Base-by-base conservation (phyloP, 2,329 filamentous ascomycete species). In the Cordyceps javanica region DNA sequence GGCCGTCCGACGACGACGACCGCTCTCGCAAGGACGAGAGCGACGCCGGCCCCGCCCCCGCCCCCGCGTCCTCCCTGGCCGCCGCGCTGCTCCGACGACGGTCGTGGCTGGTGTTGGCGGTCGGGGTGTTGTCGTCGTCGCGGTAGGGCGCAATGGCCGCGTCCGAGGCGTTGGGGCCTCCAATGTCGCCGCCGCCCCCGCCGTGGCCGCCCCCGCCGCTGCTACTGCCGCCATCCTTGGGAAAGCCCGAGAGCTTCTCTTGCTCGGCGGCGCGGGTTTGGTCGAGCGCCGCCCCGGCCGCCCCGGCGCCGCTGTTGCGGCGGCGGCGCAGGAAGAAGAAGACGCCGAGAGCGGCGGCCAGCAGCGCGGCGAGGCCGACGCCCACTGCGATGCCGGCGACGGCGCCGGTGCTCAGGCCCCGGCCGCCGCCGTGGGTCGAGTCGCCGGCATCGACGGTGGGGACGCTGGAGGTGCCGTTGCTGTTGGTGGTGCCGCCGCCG, bases 311-410 rank as follows among this genome's bases (percentile, higher is more conserved):
- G 51, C 61, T 63, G 55, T 57, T 65, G 38, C 67, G 68, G 46
- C 69, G 70, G 5, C 72, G 73, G 5, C 76, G 75, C 16, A 73
- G 73, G 28, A 77, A 63, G 52, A 79, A 65, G 62, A 77, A 75
- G 23, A 69, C 62, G 8, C 78, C 61, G 3, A 64, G 68, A 5
- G 65, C 72, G 62, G 77, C 60, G 45, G 80, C 56, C 14, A 73
- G 64, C 7, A 81, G 64, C 13, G 70, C 71, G 6, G 68, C 69
- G 4, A 75, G 60, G 10, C 67, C 69, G 44, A 68, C 68, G 7
- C 71, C 78, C 2, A 80, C 70, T 28, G 72, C 77, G 36, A 81
- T 79, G 44, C 79, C 78, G 19, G 72, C 74, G 36, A 75, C 76
- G 55, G 76, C 76, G 25, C 76, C 78, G 0, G 66, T 68, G 3